phyloP scores from a whole-genome alignment of 1,284 basidiomycete species.

The Fomes fomentarius region DNA sequence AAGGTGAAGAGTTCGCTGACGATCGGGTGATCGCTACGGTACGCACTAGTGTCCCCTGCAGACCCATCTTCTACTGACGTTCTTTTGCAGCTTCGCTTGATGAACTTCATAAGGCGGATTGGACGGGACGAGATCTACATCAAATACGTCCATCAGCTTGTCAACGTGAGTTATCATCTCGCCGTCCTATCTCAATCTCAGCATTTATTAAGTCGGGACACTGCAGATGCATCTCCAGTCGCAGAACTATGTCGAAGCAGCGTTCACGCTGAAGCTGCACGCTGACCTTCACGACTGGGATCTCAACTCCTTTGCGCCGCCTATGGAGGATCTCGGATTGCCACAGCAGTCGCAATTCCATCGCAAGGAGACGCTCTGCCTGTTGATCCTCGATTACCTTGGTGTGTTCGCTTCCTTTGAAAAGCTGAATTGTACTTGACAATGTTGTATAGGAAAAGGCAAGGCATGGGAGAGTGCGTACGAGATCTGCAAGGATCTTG shows the following conservation, averaged over 20 bases:
- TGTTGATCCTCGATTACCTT: conserved; percentile 86
- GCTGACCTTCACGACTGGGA: conserved; percentile 95
- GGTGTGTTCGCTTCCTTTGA: conserved; percentile 47
- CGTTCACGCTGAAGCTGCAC: conserved; percentile 89
- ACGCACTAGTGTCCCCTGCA: conserved; percentile 8
- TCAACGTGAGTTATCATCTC: conserved; percentile 74
- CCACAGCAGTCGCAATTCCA: conserved; percentile 95
- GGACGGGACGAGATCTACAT: conserved; percentile 90
- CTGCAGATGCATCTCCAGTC: conserved; percentile 80
- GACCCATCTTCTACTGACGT: not conserved
- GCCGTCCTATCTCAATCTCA: not conserved
- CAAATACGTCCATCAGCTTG: conserved; percentile 93
- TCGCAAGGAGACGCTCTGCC: conserved; percentile 88
- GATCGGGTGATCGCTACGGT: conserved; percentile 93
- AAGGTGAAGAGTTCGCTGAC: conserved; percentile 92
- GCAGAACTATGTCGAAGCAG: conserved; percentile 91
- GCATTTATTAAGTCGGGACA: not conserved
- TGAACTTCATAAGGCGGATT: conserved; percentile 89
- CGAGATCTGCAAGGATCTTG: conserved; percentile 90
- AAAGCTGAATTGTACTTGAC: not conserved
- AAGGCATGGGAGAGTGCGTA: conserved; percentile 96
- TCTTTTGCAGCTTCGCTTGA: conserved; percentile 72
- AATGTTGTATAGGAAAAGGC: conserved; percentile 72
- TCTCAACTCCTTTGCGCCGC: conserved; percentile 75
- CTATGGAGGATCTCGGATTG: conserved; percentile 85